A percentile compares a stretch with the other conserved stretches of the same genome.
These are phyloP conservation scores for Eucalyptus microcorys DNA, from an alignment of 345 rosid species.

Conservation along the genomic window DNA sequence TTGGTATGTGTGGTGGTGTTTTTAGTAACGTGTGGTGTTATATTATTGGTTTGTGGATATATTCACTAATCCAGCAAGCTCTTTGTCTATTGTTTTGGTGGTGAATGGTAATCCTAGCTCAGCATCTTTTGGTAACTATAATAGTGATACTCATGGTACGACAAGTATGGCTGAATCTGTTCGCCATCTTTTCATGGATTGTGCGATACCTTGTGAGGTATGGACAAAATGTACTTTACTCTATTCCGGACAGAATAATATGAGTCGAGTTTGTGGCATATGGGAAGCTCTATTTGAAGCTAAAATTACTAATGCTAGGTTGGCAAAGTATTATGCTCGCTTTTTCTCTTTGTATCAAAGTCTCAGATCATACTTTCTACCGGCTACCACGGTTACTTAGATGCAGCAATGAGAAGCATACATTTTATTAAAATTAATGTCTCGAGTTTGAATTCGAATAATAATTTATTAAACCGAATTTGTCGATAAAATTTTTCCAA, in stretches of 20 bases:
- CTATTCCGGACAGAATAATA: fast-evolving
- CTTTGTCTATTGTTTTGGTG: neutral
- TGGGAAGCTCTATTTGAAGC: neutral
- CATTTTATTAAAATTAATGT: too few relatives aligned
- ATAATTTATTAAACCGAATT: fast-evolving
- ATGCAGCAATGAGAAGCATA: neutral
- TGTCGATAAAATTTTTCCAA: too few relatives aligned
- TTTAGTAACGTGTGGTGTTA: neutral
- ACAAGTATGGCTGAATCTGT: neutral
- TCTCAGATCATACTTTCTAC: fast-evolving
- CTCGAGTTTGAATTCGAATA: too few relatives aligned
- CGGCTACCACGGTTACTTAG: fast-evolving
- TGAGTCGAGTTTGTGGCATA: neutral
- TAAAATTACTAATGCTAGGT: too few relatives aligned
- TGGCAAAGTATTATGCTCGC: neutral
- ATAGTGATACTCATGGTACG: neutral
- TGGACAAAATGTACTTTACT: neutral
- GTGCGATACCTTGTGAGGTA: neutral
- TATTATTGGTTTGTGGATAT: neutral
- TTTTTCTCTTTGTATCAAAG: neutral
- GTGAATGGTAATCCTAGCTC: neutral
- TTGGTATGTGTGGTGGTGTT: neutral
- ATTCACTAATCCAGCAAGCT: neutral
- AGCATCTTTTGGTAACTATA: neutral
- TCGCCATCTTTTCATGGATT: neutral